Base-by-base conservation (phyloP, 2,329 filamentous ascomycete species). In the Sporothrix mexicana region DNA sequence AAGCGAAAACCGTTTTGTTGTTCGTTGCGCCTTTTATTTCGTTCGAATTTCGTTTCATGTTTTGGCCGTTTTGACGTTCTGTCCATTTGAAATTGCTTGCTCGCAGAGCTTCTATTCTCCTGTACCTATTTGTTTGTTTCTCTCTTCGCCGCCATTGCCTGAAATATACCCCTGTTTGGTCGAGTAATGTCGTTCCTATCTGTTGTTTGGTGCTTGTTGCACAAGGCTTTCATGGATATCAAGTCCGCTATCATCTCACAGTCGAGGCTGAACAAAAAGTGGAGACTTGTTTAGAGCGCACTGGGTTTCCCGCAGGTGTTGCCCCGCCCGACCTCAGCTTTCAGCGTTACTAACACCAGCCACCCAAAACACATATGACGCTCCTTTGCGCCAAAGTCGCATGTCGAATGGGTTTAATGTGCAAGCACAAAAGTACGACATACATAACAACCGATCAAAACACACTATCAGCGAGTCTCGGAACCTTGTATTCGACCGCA, bases 81-180 rank as follows among this genome's bases (percentile, higher is more conserved):
- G 12, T 9, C 8, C 64, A 36, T 67, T 20, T 51, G 9, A 15
- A n/a, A 41, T 1, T 45, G 43, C 12, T 8, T 47, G n/a, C 15
- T 23, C 41, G 13, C 41, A 66, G 15, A 25, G 61, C 41, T 47
- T 47, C 4, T 6, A 17, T 66, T 66, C 41, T 47, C 41, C 61
- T 66, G 61, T 43, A 51, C 30, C 45, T 51, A 51, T 51, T 47
- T 30, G 23, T 9, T 36, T 51, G 23, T 20, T 15, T 36, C 2
- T 13, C 23, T 23, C 7, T 17, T 6, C 7, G 30, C 30, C 30
- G 30, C 30, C 7, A 36, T 51, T 67, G 20, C 23, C 20, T 67
- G 23, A 41, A 68, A 53, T 68, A 68, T 68, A 68, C 66, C 66
- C 64, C 47, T 68, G 17, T 53, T 43, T 67, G 64, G 47, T 25